These are phyloP conservation scores for Clonostachys rhizophaga DNA, from an alignment of 2,329 filamentous ascomycete genomes.

Conservation along the genomic window DNA sequence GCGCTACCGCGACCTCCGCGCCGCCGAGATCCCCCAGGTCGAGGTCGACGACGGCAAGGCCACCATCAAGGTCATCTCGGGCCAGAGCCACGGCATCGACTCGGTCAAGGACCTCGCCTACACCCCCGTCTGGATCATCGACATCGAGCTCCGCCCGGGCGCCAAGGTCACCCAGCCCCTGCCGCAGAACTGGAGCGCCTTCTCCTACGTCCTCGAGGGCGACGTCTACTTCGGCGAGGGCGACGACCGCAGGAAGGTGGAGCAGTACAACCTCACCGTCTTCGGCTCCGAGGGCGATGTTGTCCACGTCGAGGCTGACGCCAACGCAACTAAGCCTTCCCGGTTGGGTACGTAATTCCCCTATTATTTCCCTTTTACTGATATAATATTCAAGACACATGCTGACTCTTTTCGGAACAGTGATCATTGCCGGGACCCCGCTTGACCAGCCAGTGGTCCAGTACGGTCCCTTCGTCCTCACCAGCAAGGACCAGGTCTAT, in stretches of 20 bases:
- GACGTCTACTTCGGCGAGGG: conserved; percentile 57
- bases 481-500: conserved; percentile 65
- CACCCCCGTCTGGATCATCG: conserved; percentile 94
- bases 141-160: conserved; percentile 75
- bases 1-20: conserved; percentile 80
- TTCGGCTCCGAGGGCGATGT: conserved; percentile 77
- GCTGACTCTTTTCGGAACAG: conserved; percentile 12
- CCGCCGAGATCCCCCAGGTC: conserved; percentile 73
- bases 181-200: conserved; percentile 82
- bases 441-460: conserved; percentile 78
- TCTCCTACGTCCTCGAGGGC: conserved; percentile 81
- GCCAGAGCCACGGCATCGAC: conserved; percentile 78
- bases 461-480: conserved; percentile 83
- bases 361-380: background rate
- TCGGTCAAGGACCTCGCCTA: conserved; percentile 88
- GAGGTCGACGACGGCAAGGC: conserved; percentile 69
- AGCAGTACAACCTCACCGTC: conserved; percentile 81
- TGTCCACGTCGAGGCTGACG: conserved; percentile 65
- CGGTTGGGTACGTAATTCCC: conserved; percentile 35
- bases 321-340: conserved; percentile 53
- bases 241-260: conserved; percentile 46
- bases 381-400: background rate
- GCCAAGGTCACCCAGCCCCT: conserved; percentile 71
- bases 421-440: conserved; percentile 75
- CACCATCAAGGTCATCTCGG: conserved; percentile 84